These are phyloP conservation scores for Prillingera fragicola DNA, from an alignment of 1,284 basidiomycete species.

Conservation along the genomic window DNA sequence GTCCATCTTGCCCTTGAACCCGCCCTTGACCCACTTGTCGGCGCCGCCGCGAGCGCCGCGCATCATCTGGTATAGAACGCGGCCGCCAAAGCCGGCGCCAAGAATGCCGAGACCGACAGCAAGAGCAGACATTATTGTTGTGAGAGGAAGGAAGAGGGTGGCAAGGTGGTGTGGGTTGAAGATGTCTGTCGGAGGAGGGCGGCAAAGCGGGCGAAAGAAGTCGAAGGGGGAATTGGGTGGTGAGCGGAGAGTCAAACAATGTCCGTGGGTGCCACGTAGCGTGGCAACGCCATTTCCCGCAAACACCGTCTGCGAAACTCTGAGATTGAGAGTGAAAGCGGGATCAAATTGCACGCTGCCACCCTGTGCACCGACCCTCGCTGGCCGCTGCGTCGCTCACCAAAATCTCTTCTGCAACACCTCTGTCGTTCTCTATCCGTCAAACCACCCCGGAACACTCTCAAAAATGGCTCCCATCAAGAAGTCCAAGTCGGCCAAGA, in stretches of 20 bases:
- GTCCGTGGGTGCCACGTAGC: too few species aligned
- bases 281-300: too few species aligned
- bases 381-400: slow-evolving; percentile 3
- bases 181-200: too few species aligned
- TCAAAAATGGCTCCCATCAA: slow-evolving; percentile 79
- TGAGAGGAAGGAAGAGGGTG: too few species aligned
- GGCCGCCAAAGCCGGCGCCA: slow-evolving; percentile 70
- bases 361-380: too few species aligned
- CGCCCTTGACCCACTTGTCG: slow-evolving; percentile 86
- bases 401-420: slow-evolving; percentile 7
- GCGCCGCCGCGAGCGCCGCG: slow-evolving; percentile 56
- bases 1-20: slow-evolving; percentile 95
- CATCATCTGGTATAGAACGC: slow-evolving; percentile 55
- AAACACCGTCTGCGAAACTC: too few species aligned
- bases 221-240: too few species aligned
- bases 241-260: too few species aligned
- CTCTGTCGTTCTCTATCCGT: slow-evolving; percentile 7
- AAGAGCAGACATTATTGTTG: slow-evolving; percentile 56
- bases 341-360: too few species aligned
- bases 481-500: slow-evolving; percentile 87
- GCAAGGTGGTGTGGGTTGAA: too few species aligned
- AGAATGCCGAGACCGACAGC: slow-evolving; percentile 72
- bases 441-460: slow-evolving; percentile 2
- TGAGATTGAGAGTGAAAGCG: too few species aligned
- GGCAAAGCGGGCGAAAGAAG: too few species aligned